A percentile compares a stretch with the other conserved stretches of the same genome.
These are phyloP conservation scores for Dothiorella sarmentorum DNA, from an alignment of 2,329 filamentous ascomycete genomes.

Conservation along the genomic window DNA sequence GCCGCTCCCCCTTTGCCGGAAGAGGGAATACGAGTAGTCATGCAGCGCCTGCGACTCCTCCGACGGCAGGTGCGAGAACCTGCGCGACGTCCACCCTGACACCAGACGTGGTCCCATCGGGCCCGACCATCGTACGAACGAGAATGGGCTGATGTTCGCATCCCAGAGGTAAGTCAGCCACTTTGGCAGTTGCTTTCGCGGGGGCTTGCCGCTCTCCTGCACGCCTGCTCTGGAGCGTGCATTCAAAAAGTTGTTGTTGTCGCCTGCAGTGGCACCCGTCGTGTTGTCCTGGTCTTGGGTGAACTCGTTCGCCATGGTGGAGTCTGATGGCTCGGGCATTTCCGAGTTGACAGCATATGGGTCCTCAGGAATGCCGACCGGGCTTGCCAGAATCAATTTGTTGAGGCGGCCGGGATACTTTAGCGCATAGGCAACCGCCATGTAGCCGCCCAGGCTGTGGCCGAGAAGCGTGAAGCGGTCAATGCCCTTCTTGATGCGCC, in stretches of 20 bases:
- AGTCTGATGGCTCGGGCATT: conserved; percentile 71
- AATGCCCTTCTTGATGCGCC: conserved; percentile 82
- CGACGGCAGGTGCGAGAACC: conserved; percentile 82
- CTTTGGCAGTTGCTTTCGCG: conserved; percentile 55
- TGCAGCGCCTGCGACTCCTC: conserved; percentile 82
- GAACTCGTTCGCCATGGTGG: conserved; percentile 73
- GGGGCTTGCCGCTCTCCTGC: conserved; percentile 23
- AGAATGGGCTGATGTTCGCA: conserved; percentile 93
- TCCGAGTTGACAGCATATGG: conserved; percentile 80
- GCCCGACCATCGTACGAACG: conserved; percentile 79
- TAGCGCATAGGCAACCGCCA: conserved; percentile 89
- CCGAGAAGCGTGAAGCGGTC: conserved; percentile 91
- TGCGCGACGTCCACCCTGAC: conserved; percentile 88
- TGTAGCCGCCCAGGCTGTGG: conserved; percentile 90
- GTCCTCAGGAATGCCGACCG: conserved; percentile 91
- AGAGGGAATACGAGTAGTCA: conserved; percentile 90
- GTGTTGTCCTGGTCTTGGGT: conserved; percentile 65
- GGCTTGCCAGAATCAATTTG: conserved; percentile 92
- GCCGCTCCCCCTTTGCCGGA: conserved; percentile 85
- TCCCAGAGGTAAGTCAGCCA: conserved; percentile 97
- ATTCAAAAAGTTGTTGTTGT: conserved; percentile 53
- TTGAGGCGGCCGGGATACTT: conserved; percentile 95
- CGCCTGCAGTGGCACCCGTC: conserved; percentile 45
- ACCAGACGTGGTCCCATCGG: conserved; percentile 88
- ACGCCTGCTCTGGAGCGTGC: conserved; percentile 43